phyloP scores from a whole-genome alignment of 2,329 filamentous ascomycete species.

The Tolypocladium guangdongense region DNA sequence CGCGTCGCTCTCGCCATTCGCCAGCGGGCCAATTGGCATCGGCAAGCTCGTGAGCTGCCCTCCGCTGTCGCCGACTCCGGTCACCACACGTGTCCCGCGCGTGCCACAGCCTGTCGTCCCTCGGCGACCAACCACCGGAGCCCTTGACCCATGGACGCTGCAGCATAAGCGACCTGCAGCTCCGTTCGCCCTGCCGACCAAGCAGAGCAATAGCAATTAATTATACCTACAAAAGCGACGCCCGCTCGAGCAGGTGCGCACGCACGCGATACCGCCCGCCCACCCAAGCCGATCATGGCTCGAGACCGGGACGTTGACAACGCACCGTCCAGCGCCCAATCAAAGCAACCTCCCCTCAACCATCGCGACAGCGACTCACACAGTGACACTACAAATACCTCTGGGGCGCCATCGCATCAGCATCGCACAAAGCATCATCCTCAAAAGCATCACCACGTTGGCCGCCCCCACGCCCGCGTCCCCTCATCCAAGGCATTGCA shows the following conservation, averaged over 20 bases:
- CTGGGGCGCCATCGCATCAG: constrained; percentile 12
- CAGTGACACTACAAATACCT: constrained; percentile 16
- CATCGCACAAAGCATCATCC: constrained; percentile 20
- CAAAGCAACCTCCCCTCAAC: constrained; percentile 36
- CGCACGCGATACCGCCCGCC: not conserved
- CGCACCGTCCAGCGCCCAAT: constrained; percentile 40
- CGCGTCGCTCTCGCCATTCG: not conserved
- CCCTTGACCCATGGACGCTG: constrained; percentile 3
- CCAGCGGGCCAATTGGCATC: not conserved
- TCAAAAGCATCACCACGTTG: constrained; percentile 24
- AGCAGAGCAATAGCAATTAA: constrained; percentile 1
- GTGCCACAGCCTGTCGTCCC: not conserved
- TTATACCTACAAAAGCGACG: not conserved
- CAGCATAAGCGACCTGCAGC: constrained; percentile 4
- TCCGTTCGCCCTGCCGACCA: not conserved
- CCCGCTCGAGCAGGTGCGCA: constrained; percentile 1
- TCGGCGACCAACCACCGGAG: constrained; percentile 3
- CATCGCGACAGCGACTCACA: constrained; percentile 25
- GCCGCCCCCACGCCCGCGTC: constrained; percentile 39
- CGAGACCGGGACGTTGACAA: constrained; percentile 36
- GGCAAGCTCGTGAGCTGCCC: not conserved
- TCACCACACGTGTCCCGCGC: constrained; percentile 2
- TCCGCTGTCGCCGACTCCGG: not conserved
- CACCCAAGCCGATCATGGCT: constrained; percentile 20
- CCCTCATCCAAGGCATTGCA: constrained; percentile 39